A percentile compares a stretch with the other conserved stretches of the same genome.
Evolutionary conservation across 257 asterid species (phyloP).

Genomic region (Gentiana dahurica): DNA sequence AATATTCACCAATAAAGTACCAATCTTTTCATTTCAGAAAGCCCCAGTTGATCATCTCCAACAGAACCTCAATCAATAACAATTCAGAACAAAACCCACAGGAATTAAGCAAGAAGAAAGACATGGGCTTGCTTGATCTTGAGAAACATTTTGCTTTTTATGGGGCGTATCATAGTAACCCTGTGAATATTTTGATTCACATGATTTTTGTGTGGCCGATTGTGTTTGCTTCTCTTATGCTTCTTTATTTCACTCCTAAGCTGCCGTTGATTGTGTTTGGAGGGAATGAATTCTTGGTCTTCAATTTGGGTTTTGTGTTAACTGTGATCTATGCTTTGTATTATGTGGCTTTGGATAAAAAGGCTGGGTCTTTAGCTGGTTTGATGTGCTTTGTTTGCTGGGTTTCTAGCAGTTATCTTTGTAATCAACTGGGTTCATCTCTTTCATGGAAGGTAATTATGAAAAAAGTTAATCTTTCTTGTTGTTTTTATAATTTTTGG

Average conservation of each 20-base stretch:
- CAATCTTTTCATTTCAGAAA: not conserved
- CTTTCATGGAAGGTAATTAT: conserved; percentile 64
- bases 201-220: conserved; percentile 91
- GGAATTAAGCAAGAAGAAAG: not conserved
- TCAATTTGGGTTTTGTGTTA: conserved; percentile 60
- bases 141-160: conserved; percentile 85
- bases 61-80: not conserved
- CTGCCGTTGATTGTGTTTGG: conserved; percentile 21
- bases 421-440: conserved; percentile 52
- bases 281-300: conserved; percentile 31
- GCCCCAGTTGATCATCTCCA: not conserved
- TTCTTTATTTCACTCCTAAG: conserved; percentile 55
- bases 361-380: conserved; percentile 91
- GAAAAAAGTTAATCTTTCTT: not conserved
- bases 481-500: not conserved
- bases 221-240: conserved; percentile 42
- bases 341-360: conserved; percentile 61
- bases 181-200: conserved; percentile 55
- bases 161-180: conserved; percentile 92
- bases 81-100: not conserved
- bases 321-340: conserved; percentile 48
- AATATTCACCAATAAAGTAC: not conserved
- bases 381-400: conserved; percentile 51
- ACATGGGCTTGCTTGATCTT: conserved; percentile 74
- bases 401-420: conserved; percentile 63